A percentile compares a stretch with the other conserved stretches of the same genome.
Conservation (phyloP, 768 basidiomycete species). For the Myochromella boudieri region DNA sequence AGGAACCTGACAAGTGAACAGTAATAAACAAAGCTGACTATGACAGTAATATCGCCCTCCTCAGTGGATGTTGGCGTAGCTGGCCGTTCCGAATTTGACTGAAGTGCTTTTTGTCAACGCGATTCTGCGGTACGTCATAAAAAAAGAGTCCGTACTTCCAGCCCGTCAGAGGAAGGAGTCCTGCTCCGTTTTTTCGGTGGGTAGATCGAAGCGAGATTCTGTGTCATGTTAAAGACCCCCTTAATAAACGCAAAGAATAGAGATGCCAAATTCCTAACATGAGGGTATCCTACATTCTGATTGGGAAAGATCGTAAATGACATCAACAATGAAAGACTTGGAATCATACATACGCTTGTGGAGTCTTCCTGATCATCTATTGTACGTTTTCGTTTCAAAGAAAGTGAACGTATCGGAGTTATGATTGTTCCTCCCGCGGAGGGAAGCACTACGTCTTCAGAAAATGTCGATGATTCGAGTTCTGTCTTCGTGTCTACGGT, state of each 20-base stretch:
- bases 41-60: neutral
- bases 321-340: too few species aligned
- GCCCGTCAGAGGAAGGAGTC: slow-evolving; percentile 41
- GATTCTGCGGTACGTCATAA: too few species aligned
- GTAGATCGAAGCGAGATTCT: slow-evolving; percentile 52
- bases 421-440: neutral
- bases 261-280: slow-evolving; percentile 29
- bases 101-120: too few species aligned
- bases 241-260: slow-evolving; percentile 1
- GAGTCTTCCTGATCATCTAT: slow-evolving; percentile 23
- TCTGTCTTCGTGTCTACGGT: neutral
- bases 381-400: slow-evolving; percentile 30
- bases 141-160: too few species aligned
- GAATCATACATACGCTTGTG: slow-evolving; percentile 14
- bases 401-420: neutral
- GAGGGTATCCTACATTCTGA: slow-evolving; percentile 42
- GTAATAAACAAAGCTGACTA: neutral
- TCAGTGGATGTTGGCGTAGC: neutral
- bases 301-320: too few species aligned
- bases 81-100: too few species aligned
- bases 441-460: neutral
- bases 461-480: neutral
- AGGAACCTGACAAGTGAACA: neutral
- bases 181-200: slow-evolving; percentile 38
- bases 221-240: slow-evolving; percentile 2